Evolutionary conservation across 2,329 filamentous ascomycete genomes (phyloP).

Genomic region (Didymella lethalis): DNA sequence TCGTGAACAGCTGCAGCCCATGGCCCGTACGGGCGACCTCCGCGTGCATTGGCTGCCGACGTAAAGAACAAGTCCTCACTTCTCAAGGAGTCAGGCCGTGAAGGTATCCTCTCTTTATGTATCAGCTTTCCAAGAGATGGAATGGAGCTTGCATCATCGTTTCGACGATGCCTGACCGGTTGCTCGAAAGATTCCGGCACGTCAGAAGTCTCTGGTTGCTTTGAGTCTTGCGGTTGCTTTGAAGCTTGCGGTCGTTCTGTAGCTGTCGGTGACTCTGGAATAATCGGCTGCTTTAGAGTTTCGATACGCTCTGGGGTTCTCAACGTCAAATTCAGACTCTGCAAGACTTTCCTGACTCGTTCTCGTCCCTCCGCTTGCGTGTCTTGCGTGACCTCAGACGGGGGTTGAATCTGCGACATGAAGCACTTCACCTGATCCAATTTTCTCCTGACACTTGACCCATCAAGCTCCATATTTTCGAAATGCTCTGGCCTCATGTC

Average conservation of each 20-base stretch:
- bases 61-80: neutral
- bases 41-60: neutral
- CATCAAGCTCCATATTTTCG: neutral
- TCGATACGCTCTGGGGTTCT: neutral
- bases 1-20: neutral
- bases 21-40: neutral
- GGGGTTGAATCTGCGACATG: neutral
- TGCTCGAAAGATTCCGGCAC: neutral
- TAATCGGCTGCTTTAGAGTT: no score
- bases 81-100: constrained; percentile 1
- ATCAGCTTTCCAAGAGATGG: constrained; percentile 3
- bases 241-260: no score
- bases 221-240: no score
- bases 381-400: neutral
- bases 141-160: neutral
- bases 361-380: neutral
- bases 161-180: neutral
- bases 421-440: neutral
- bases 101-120: constrained; percentile 9
- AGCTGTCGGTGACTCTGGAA: no score
- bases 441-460: neutral
- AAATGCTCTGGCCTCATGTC: neutral
- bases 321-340: neutral
- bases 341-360: neutral
- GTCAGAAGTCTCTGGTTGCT: no score